Percentiles rank a stretch among this genome's conserved stretches.
Conservation (phyloP, 805 yeast species). For the Teunomyces kruisii region DNA sequence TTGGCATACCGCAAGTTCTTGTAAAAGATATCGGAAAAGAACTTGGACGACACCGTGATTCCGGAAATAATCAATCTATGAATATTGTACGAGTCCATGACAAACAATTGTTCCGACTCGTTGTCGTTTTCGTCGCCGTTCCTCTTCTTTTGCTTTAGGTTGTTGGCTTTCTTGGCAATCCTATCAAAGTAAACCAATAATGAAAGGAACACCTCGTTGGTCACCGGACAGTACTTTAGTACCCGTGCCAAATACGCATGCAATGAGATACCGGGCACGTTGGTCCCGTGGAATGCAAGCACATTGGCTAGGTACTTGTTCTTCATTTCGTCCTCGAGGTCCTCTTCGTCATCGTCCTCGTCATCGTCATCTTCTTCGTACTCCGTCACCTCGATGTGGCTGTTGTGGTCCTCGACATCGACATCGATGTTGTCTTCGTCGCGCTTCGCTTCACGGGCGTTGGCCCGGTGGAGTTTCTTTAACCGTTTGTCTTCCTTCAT, state of each 20-base stretch:
- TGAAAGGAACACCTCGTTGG: conserved; percentile 92
- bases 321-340: conserved; percentile 42
- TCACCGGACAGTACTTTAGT: conserved; percentile 96
- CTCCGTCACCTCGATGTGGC: conserved; percentile 16
- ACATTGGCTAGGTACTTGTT: conserved; percentile 65
- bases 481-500: conserved; percentile 33
- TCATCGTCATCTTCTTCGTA: conserved; percentile 19
- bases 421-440: conserved; percentile 11
- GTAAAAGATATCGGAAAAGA: conserved; percentile 91
- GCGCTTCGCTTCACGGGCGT: not conserved
- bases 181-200: conserved; percentile 91
- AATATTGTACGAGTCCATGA: conserved; percentile 93
- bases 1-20: conserved; percentile 93
- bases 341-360: conserved; percentile 26
- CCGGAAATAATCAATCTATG: conserved; percentile 94
- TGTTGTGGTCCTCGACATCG: conserved; percentile 12
- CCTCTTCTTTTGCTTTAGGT: conserved; percentile 25
- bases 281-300: conserved; percentile 91
- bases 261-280: conserved; percentile 91
- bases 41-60: conserved; percentile 91
- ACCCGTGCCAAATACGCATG: conserved; percentile 89
- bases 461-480: conserved; percentile 23
- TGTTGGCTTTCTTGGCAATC: conserved; percentile 81
- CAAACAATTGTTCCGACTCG: conserved; percentile 62
- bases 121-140: conserved; percentile 18